Evolutionary conservation across 352 stramenopile genomes (phyloP).

Genomic region (Aphanomyces invadans): DNA sequence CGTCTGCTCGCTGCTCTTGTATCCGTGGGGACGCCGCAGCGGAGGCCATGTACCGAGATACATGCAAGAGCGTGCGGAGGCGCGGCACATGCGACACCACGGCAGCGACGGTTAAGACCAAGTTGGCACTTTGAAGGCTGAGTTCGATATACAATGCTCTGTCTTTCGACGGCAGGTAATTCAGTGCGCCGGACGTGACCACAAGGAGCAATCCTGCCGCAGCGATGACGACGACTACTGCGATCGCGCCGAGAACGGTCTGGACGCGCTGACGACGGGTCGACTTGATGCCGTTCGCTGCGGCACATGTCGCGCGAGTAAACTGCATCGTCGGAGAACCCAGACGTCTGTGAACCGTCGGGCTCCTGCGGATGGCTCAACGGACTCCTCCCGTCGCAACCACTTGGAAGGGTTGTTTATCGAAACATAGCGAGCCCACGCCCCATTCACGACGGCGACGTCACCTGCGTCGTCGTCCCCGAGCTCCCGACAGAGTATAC

Average conservation of each 20-base stretch:
- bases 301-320: not conserved
- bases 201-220: not conserved
- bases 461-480: no score
- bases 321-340: not conserved
- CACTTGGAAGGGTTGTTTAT: not conserved
- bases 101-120: constrained; percentile 3
- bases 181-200: not conserved
- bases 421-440: not conserved
- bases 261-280: not conserved
- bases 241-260: not conserved
- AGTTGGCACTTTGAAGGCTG: not conserved
- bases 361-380: not conserved
- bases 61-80: not conserved
- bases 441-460: no score
- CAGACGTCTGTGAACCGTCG: no score
- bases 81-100: not conserved
- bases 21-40: not conserved
- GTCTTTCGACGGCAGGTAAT: not conserved
- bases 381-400: no score
- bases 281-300: not conserved
- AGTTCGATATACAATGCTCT: not conserved
- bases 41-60: not conserved
- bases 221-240: not conserved
- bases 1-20: not conserved
- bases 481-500: no score